Evolutionary conservation across 176 grass and related monocot genomes (phyloP).

Genomic region (Triticum urartu): DNA sequence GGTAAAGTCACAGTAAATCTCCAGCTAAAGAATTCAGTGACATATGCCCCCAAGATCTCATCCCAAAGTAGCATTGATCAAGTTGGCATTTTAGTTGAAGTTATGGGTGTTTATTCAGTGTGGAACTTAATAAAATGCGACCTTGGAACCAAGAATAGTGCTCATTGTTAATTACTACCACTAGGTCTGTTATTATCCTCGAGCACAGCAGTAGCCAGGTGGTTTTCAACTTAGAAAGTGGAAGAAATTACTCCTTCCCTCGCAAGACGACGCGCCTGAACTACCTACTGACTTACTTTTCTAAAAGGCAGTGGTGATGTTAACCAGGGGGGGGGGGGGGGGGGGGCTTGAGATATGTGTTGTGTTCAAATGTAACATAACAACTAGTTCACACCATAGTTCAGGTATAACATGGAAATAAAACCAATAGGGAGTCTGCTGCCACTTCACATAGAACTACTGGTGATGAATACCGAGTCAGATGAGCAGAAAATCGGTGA

Average conservation of each 20-base stretch:
- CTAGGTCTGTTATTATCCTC: slow-evolving; percentile 19
- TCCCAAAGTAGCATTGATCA: slow-evolving; percentile 40
- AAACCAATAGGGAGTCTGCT: too few relatives aligned
- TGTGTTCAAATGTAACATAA: too few relatives aligned
- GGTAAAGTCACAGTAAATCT: slow-evolving; percentile 46
- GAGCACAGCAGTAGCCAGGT: slow-evolving; percentile 16
- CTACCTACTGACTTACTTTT: slow-evolving; percentile 13
- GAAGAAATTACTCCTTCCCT: slow-evolving; percentile 28
- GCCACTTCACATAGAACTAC: too few relatives aligned
- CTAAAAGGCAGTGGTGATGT: slow-evolving; percentile 27
- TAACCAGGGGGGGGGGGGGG: not conserved
- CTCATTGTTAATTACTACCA: slow-evolving; percentile 13
- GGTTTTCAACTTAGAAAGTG: not conserved
- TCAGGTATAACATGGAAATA: too few relatives aligned
- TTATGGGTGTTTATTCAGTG: slow-evolving; percentile 7
- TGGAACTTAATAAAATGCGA: not conserved
- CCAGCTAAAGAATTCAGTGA: slow-evolving; percentile 35
- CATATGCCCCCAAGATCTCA: slow-evolving; percentile 35
- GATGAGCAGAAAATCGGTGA: too few relatives aligned
- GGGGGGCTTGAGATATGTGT: too few relatives aligned
- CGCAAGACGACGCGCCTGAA: slow-evolving; percentile 24
- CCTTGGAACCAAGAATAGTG: slow-evolving; percentile 17
- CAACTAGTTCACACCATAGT: too few relatives aligned
- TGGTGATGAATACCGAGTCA: too few relatives aligned
- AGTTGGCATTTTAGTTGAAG: slow-evolving; percentile 1